Evolutionary conservation across 2,329 filamentous ascomycete species (phyloP), one percentile per base, ranked within the genome.

Genomic region (Furcasterigmium sp.): DNA sequence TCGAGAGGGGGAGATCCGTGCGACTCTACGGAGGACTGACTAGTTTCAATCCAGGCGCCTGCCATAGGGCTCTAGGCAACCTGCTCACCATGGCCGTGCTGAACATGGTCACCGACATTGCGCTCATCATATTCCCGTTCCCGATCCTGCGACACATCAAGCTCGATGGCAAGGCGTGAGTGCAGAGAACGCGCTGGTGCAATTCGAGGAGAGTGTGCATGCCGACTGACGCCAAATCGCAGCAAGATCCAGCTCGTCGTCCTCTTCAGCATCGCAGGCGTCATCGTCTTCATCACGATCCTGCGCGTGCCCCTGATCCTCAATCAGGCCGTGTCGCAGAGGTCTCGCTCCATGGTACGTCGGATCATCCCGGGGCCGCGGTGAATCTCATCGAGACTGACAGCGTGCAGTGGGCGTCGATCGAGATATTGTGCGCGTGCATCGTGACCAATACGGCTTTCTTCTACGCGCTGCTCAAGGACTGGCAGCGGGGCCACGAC

Each of bases 391-490:
- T 15, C 26, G 37, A n/a, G n/a, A n/a, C 17, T 45, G n/a, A 3
- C 3, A n/a, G 2, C 20, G 17, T 13, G 15, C 23, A 60, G 57
- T 60, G 58, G 58, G 58, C 58, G 21, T 56, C 58, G 4, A 52
- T 61, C 32, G 58, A 60, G 46, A 60, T 60, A n/a, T 47, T 60
- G 2, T 60, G 58, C 48, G 57, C 55, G 3, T 61, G 58, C 30
- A 44, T 61, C 18, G 58, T 60, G 11, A 53, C 58, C 21, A 60
- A 60, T 29, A 56, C 58, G 0, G 50, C 58, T 2, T 60, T 60
- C 38, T 61, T 50, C 34, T 61, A 56, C 45, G 56, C 56, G 0
- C 40, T 60, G 0, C 20, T 57, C 7, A 56, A 56, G 34, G 57
- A 60, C 5, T 34, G 55, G 9, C 50, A 58, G 23, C 48, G 53